Evolutionary conservation across 768 basidiomycete genomes (phyloP).

Genomic region (Termitomyces sp.): DNA sequence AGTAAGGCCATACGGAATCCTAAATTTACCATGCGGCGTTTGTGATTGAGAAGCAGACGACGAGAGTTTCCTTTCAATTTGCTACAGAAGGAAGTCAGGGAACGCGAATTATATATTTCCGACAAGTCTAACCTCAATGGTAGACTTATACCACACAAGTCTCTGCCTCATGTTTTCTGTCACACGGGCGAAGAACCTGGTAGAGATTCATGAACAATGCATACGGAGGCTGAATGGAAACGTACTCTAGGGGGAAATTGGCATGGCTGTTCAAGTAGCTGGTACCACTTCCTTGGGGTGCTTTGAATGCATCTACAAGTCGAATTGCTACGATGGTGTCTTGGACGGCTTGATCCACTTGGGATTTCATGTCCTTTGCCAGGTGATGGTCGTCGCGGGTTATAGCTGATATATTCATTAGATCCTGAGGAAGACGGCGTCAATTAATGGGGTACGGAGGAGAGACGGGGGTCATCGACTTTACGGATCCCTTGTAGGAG

Average conservation of each 20-base stretch:
- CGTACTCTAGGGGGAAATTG: conserved; percentile 77
- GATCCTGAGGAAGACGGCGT: conserved; percentile 40
- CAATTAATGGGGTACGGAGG: background rate
- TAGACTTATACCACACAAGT: conserved; percentile 72
- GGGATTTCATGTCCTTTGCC: conserved; percentile 65
- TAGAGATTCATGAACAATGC: conserved; percentile 2
- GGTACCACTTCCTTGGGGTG: conserved; percentile 60
- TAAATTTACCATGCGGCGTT: conserved; percentile 64
- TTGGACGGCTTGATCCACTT: conserved; percentile 73
- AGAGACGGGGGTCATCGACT: conserved; percentile 26
- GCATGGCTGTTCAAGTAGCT: conserved; percentile 74
- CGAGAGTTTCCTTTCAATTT: conserved; percentile 80
- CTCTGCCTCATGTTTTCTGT: conserved; percentile 69
- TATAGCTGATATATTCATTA: conserved; percentile 53
- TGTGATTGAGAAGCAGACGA: conserved; percentile 60
- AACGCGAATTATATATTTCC: background rate
- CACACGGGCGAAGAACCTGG: conserved; percentile 68
- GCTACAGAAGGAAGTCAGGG: conserved; percentile 29
- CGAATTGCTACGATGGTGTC: conserved; percentile 75
- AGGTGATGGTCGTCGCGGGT: conserved; percentile 63
- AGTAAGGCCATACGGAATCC: background rate
- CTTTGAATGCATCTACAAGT: conserved; percentile 74
- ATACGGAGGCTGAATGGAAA: background rate
- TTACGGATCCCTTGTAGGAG: conserved; percentile 63
- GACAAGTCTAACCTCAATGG: conserved; percentile 55